Evolutionary conservation across 441 rosid species (phyloP).

Genomic region (Aquilaria agallochum): DNA sequence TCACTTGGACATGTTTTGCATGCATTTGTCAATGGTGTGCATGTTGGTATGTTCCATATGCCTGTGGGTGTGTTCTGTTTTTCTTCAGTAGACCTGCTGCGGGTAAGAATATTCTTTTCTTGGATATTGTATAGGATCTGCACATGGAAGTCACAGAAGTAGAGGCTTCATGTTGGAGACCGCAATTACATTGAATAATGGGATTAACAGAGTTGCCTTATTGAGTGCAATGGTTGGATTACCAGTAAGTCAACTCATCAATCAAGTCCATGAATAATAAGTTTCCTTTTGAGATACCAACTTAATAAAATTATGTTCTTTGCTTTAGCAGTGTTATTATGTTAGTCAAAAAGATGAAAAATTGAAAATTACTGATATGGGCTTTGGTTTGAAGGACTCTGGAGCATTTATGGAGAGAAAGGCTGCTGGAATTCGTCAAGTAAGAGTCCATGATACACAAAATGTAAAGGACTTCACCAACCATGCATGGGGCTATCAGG

Average conservation of each 20-base stretch:
- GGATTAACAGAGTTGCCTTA: conserved; percentile 38
- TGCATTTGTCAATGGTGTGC: conserved; percentile 32
- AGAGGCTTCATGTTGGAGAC: conserved; percentile 25
- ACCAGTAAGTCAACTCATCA: conserved; percentile 29
- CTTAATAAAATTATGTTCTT: too few relatives aligned
- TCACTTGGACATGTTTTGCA: conserved; percentile 29
- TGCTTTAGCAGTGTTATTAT: too few relatives aligned
- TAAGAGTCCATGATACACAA: conserved; percentile 18
- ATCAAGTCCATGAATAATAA: background rate
- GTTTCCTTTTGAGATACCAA: too few relatives aligned
- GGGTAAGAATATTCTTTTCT: too few relatives aligned
- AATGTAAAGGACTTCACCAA: conserved; percentile 21
- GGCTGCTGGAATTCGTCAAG: conserved; percentile 34
- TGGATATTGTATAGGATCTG: conserved; percentile 33
- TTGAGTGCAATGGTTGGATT: conserved; percentile 62
- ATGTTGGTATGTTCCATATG: conserved; percentile 15
- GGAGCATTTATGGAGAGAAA: conserved; percentile 50
- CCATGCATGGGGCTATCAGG: conserved; percentile 61
- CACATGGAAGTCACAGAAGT: conserved; percentile 36
- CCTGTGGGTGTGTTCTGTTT: background rate
- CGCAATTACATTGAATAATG: conserved; percentile 23
- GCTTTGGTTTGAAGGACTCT: conserved; percentile 32
- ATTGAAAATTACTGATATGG: background rate
- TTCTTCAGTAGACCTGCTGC: background rate
- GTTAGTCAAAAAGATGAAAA: too few relatives aligned